A percentile compares a stretch with the other conserved stretches of the same genome.
These are phyloP conservation scores for Suillus subluteus DNA, from an alignment of 768 basidiomycete species.

Conservation along the genomic window DNA sequence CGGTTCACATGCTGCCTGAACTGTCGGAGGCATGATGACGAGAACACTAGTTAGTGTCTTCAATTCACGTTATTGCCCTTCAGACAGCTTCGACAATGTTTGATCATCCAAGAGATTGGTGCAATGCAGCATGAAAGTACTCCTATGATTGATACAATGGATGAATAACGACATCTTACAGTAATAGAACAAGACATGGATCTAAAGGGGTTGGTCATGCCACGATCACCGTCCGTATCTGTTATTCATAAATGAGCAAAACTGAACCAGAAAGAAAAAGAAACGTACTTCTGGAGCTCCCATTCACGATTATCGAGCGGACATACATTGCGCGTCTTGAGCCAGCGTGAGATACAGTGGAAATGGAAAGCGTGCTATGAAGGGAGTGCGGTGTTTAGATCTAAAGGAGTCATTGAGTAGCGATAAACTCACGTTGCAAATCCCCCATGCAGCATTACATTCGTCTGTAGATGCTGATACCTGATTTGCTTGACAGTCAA, in stretches of 20 bases:
- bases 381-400: constrained; percentile 1
- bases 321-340: constrained; percentile 96
- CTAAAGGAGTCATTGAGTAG: background rate
- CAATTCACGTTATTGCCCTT: background rate
- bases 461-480: constrained; percentile 96
- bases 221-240: constrained; percentile 7
- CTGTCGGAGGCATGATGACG: background rate
- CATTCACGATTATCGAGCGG: constrained; percentile 95
- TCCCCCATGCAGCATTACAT: constrained; percentile 98
- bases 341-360: constrained; percentile 98
- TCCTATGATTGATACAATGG: background rate
- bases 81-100: background rate
- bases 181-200: background rate
- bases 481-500: constrained; percentile 99
- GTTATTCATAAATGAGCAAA: background rate
- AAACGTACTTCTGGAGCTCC: constrained; percentile 91
- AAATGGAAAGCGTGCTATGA: constrained; percentile 97
- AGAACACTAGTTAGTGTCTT: background rate
- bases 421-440: constrained; percentile 76
- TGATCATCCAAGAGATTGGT: background rate
- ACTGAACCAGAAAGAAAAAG: too few species aligned
- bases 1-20: background rate
- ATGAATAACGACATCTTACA: constrained; percentile 7
- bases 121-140: background rate
- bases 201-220: background rate